Conservation (phyloP, 257 asterid species). For the Solanum virginianum region DNA sequence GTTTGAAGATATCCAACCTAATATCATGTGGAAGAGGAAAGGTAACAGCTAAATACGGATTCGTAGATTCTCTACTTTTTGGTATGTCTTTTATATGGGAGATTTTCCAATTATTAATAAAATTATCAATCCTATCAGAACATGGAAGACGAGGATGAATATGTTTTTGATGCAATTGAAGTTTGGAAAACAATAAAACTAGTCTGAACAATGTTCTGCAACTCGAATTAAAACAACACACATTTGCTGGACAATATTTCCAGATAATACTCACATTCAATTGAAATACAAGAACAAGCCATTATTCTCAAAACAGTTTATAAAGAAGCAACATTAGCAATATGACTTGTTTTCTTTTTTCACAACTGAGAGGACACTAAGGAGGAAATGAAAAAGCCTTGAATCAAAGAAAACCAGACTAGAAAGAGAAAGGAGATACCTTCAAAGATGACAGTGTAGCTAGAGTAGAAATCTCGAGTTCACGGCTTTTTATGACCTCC, state of each 20-base stretch:
- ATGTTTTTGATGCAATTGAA: neutral
- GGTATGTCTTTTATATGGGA: neutral
- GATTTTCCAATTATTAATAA: neutral
- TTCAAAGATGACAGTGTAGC: constrained; percentile 60
- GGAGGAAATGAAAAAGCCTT: neutral
- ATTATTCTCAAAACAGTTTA: neutral
- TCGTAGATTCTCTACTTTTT: neutral
- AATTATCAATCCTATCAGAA: neutral
- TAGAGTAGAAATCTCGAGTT: constrained; percentile 68
- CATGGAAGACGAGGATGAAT: neutral
- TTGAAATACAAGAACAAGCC: neutral
- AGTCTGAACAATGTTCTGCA: neutral
- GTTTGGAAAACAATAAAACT: neutral
- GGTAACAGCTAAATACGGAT: neutral
- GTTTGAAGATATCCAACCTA: neutral
- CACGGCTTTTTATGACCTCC: constrained; percentile 30
- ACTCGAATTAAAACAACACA: neutral
- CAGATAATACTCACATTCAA: neutral
- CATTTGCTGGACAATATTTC: neutral
- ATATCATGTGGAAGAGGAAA: neutral
- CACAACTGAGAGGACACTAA: neutral
- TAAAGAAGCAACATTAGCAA: neutral
- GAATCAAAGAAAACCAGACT: neutral
- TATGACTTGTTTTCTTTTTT: neutral
- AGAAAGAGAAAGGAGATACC: constrained; percentile 21